Conservation (phyloP, 768 basidiomycete genomes). For the Termitomyces sp. region DNA sequence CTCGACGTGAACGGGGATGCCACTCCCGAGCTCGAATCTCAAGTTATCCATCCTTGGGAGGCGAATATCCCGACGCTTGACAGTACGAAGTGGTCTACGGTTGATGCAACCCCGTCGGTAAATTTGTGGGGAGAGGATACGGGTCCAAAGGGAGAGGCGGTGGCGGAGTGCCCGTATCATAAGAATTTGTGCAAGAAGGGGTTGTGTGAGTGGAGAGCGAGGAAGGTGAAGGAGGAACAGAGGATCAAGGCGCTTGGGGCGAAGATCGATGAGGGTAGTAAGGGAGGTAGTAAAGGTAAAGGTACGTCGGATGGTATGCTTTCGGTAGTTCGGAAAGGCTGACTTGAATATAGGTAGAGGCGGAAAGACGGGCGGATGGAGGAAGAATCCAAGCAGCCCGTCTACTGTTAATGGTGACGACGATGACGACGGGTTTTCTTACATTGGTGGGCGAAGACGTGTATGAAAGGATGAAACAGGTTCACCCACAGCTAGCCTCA, state of each 20-base stretch:
- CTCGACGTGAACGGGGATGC: not conserved
- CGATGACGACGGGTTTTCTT: conserved; percentile 5
- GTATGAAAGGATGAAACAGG: not conserved
- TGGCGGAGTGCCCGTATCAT: conserved; percentile 26
- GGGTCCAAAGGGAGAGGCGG: conserved; percentile 2
- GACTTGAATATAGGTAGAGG: not conserved
- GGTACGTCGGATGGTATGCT: not conserved
- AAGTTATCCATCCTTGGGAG: conserved; percentile 23
- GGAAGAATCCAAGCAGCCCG: conserved; percentile 4
- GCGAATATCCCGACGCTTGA: not conserved
- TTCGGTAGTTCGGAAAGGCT: not conserved
- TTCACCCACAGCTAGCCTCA: not conserved
- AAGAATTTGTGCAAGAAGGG: conserved; percentile 31
- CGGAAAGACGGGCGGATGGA: conserved; percentile 7
- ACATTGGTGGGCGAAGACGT: not conserved
- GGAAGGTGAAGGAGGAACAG: conserved; percentile 22
- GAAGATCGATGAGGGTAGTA: not conserved
- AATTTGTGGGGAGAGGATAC: conserved; percentile 24
- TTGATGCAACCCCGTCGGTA: conserved; percentile 2
- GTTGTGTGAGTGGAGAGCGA: conserved; percentile 29
- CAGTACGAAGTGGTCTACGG: conserved; percentile 2
- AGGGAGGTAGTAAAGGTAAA: not conserved
- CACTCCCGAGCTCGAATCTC: conserved; percentile 15
- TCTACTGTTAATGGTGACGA: conserved; percentile 1
- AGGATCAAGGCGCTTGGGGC: not conserved